Conservation (phyloP, 1,284 basidiomycete species). For the Pyrrhoderma lamaoense region DNA sequence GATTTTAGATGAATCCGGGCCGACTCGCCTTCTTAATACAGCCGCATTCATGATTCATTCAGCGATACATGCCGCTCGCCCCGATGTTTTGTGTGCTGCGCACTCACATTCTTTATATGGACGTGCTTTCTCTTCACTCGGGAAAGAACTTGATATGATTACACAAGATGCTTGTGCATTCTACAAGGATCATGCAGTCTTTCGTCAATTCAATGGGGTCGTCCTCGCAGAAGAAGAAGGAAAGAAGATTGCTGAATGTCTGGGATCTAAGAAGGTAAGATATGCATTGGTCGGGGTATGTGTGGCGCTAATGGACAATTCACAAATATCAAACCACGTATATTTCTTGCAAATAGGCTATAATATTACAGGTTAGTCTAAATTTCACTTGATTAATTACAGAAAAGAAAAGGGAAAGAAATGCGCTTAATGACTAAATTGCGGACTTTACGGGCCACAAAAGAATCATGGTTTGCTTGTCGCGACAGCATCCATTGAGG, state of each 20-base stretch:
- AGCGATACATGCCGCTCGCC: constrained; percentile 51
- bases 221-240: constrained; percentile 55
- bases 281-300: too few species aligned
- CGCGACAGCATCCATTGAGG: constrained; percentile 35
- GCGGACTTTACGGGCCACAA: too few species aligned
- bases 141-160: constrained; percentile 46
- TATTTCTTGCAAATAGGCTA: constrained; percentile 17
- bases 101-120: constrained; percentile 58
- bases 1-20: constrained; percentile 38
- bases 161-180: constrained; percentile 45
- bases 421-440: too few species aligned
- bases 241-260: constrained; percentile 42
- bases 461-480: constrained; percentile 58
- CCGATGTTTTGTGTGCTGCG: constrained; percentile 56
- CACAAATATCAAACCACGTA: constrained; percentile 2
- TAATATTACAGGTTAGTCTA: constrained; percentile 22
- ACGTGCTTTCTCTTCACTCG: constrained; percentile 55
- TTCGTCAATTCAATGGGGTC: constrained; percentile 47
- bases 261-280: constrained; percentile 41
- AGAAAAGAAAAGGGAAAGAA: too few species aligned
- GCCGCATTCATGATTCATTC: constrained; percentile 48
- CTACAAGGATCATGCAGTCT: constrained; percentile 37
- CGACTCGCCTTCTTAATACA: constrained; percentile 34
- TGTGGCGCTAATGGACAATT: not conserved
- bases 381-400: too few species aligned